Conservation (phyloP, 257 asterid genomes). For the Salvia hispanica region DNA sequence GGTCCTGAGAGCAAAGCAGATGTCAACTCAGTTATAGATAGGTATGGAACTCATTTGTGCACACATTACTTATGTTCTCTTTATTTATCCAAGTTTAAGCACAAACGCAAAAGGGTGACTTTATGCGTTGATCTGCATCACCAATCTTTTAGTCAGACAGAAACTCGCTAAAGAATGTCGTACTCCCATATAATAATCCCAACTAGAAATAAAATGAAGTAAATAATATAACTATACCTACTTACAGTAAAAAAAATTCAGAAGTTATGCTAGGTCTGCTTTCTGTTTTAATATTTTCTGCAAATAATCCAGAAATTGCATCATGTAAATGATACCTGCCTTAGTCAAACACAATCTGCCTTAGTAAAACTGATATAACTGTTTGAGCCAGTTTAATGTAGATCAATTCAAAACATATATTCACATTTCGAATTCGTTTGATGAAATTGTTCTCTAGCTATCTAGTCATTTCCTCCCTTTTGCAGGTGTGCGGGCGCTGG, state of each 20-base stretch:
- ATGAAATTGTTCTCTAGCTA: background rate
- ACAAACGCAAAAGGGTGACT: no score
- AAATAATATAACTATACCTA: background rate
- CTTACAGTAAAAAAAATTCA: constrained; percentile 16
- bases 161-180: no score
- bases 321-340: constrained; percentile 1
- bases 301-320: constrained; percentile 5
- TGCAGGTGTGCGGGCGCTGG: constrained; percentile 98
- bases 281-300: constrained; percentile 15
- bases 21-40: constrained; percentile 71
- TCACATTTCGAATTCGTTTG: no score
- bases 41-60: constrained; percentile 49
- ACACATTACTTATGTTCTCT: constrained; percentile 3
- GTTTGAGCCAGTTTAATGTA: no score
- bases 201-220: constrained; percentile 16
- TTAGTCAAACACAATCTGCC: background rate
- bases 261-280: constrained; percentile 27
- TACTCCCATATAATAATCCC: no score
- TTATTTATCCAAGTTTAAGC: constrained; percentile 14
- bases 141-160: no score
- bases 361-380: no score
- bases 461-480: constrained; percentile 27
- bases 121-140: no score
- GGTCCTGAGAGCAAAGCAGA: constrained; percentile 98
- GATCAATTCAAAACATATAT: no score